phyloP scores from a whole-genome alignment of 306 rosid species.

The Castanea sativa region DNA sequence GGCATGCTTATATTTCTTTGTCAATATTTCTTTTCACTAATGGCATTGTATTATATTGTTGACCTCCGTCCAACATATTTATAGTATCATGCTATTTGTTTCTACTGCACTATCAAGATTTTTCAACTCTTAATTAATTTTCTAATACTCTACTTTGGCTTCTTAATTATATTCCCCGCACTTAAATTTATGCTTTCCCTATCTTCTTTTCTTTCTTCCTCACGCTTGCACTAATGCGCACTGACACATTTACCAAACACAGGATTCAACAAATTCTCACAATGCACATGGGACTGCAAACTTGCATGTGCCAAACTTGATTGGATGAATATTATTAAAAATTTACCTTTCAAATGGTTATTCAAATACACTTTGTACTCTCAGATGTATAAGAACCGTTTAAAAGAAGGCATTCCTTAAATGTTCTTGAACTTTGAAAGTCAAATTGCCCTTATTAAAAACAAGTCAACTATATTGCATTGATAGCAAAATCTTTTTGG shows the following conservation, averaged over 20 bases:
- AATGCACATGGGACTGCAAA: background rate
- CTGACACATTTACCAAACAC: background rate
- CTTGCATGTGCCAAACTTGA: conserved; percentile 6
- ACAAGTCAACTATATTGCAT: background rate
- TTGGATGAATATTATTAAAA: background rate
- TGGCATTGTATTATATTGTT: background rate
- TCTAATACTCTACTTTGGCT: conserved; percentile 1
- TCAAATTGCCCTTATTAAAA: background rate
- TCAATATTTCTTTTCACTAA: background rate
- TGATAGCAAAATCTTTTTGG: background rate
- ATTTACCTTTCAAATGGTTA: background rate
- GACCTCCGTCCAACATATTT: background rate
- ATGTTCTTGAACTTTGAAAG: background rate
- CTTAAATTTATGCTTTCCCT: background rate
- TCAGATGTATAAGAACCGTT: background rate
- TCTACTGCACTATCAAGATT: background rate
- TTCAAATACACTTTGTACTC: background rate
- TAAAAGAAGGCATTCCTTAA: background rate
- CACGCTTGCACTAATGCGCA: background rate
- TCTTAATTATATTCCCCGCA: background rate
- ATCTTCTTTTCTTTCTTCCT: background rate
- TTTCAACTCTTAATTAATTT: background rate
- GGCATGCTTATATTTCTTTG: conserved; percentile 16
- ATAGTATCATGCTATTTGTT: background rate
- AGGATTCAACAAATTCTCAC: background rate